Evolutionary conservation across 331 rosid genomes (phyloP), one percentile per base, ranked within the genome.

Genomic region (Acacia concinna): DNA sequence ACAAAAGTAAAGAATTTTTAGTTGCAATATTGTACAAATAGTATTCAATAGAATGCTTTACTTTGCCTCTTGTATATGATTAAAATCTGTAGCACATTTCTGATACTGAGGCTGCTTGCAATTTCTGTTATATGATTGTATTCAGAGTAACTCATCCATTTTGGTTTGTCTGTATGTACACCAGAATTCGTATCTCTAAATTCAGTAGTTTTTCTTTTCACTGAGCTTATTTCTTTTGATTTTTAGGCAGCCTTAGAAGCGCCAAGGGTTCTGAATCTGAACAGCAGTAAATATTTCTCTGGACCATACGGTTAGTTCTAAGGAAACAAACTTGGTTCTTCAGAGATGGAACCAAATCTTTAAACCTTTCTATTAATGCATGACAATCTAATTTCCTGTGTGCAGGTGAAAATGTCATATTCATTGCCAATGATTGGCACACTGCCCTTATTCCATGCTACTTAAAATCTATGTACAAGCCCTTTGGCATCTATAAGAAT

Each of bases 341-440:
- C 25, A 37, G 64, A 73, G n/a, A 35, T 15, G 69, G 25, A 43
- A 23, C 11, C 31, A 74, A 66, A 83, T 40, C 38, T 41, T 74
- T 43, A 71, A 73, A 60, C 47, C 51, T 41, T 41, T 56, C 13
- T 41, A 40, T 68, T 41, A 5, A 23, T 69, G 38, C 74, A 34
- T 51, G 65, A 23, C 54, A 40, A 46, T 43, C 66, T 60, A 37
- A 28, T 25, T 51, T 90, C 62, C 20, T 1, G 37, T 37, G 4
- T 68, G 76, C 90, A 92, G 97, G 97, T 3, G 94, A 90, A 81
- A 87, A 90, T 75, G 93, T 92, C 60, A 74, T 90, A 62, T 92
- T 92, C 71, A 15, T 92, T 7, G 93, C 91, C 76, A 92, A 92
- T 32, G 94, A 92, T 82, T 92, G 97, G 97, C 97, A 92, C 85